A percentile compares a stretch with the other conserved stretches of the same genome.
phyloP scores from a whole-genome alignment of 2,329 filamentous ascomycete species.

The Exophiala sp. region DNA sequence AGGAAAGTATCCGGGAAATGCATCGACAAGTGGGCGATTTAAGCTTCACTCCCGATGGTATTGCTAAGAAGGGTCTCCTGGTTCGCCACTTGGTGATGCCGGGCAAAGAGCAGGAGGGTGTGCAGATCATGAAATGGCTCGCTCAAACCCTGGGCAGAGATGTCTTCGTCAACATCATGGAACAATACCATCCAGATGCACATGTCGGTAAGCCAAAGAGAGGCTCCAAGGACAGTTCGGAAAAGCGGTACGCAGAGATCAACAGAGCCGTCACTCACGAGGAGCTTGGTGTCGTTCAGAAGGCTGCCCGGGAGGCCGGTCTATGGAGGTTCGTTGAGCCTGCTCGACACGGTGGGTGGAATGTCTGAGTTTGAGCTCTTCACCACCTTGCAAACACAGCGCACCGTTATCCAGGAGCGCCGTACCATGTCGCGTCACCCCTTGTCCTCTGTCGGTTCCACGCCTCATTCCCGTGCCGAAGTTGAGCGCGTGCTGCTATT shows the following conservation, averaged over 20 bases:
- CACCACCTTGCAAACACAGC: background rate
- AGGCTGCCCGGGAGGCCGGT: slow-evolving; percentile 63
- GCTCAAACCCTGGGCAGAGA: slow-evolving; percentile 67
- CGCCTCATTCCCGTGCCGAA: background rate
- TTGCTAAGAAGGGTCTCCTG: slow-evolving; percentile 70
- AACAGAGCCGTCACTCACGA: slow-evolving; percentile 62
- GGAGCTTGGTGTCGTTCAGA: slow-evolving; percentile 61
- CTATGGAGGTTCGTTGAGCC: slow-evolving; percentile 73
- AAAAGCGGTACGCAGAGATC: slow-evolving; percentile 67
- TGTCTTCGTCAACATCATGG: slow-evolving; percentile 80
- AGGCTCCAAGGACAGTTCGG: slow-evolving; percentile 33
- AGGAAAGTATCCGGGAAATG: slow-evolving; percentile 74
- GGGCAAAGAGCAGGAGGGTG: slow-evolving; percentile 66
- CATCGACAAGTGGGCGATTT: slow-evolving; percentile 75
- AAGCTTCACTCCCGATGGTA: slow-evolving; percentile 72
- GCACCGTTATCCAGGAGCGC: background rate
- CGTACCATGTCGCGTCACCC: background rate
- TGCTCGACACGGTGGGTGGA: slow-evolving; percentile 53
- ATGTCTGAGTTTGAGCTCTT: slow-evolving; percentile 32
- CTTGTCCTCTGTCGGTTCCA: background rate
- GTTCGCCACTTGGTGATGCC: slow-evolving; percentile 82
- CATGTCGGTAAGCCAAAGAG: slow-evolving; percentile 68
- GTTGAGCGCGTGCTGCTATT: no score
- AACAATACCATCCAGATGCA: slow-evolving; percentile 75
- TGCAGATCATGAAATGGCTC: slow-evolving; percentile 69